Conservation (phyloP, 1,284 basidiomycete genomes). For the Pascua sp. region DNA sequence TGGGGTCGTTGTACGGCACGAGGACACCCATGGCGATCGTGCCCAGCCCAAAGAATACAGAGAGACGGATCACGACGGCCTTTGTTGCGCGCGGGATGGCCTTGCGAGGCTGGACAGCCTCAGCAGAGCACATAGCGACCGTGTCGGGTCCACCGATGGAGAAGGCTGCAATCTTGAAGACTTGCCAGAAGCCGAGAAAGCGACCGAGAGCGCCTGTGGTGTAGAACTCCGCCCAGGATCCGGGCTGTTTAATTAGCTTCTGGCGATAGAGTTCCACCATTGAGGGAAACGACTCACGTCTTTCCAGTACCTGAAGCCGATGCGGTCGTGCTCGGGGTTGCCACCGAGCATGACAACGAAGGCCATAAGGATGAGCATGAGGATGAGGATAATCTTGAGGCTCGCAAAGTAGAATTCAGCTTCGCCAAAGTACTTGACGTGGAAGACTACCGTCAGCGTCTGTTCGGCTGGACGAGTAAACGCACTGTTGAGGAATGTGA, state of each 20-base stretch:
- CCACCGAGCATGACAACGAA: constrained; percentile 23
- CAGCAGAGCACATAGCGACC: constrained; percentile 29
- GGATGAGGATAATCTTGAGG: constrained; percentile 16
- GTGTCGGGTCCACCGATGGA: constrained; percentile 35
- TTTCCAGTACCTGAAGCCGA: constrained; percentile 33
- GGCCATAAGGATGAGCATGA: constrained; percentile 1
- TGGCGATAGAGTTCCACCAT: no score
- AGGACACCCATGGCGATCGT: constrained; percentile 3
- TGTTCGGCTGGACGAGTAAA: no score
- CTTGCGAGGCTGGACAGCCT: constrained; percentile 51
- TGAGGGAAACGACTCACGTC: constrained; percentile 17
- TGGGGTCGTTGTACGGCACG: constrained; percentile 5
- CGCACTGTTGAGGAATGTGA: constrained; percentile 19
- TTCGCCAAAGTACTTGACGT: constrained; percentile 16
- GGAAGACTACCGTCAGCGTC: not conserved
- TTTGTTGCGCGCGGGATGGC: constrained; percentile 78
- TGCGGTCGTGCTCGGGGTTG: constrained; percentile 27
- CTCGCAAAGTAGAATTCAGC: constrained; percentile 17
- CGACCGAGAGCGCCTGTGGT: constrained; percentile 13
- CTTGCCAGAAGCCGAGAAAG: constrained; percentile 30
- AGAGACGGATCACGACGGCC: constrained; percentile 73
- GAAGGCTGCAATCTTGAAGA: constrained; percentile 32
- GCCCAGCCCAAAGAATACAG: constrained; percentile 48
- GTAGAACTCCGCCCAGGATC: constrained; percentile 17
- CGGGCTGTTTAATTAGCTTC: no score